Base-by-base conservation (phyloP, 441 rosid genomes). In the Erodium trifolium region DNA sequence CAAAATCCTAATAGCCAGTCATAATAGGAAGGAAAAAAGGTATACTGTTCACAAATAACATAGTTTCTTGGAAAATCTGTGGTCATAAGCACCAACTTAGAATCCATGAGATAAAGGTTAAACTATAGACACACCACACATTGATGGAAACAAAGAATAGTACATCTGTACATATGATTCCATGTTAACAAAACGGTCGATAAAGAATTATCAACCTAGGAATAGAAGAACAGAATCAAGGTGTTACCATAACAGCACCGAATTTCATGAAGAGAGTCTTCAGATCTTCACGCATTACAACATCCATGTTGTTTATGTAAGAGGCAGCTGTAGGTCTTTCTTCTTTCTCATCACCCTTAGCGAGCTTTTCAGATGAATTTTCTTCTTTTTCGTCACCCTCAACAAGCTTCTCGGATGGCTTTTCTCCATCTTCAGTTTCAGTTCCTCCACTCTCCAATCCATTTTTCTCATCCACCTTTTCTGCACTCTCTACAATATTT, bases 251-350 rank as follows among this genome's bases (percentile, higher is more conserved):
- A 66, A 93, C 90, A 75, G 73, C 83, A 71, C 97, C 99, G 57
- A 85, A 91, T 71, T 83, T 91, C 51, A 75, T 73, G 59, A 90
- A 87, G 63, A 83, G 75, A 3, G 77, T 84, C 85, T 90, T 94
- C 76, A 94, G 81, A 88, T 94, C 99, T 77, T 94, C 97, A 0
- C 97, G 96, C 75, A 85, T 41, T 39, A 93, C 91, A 76, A 91
- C 90, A 75, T 93, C 82, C 76, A 74, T 80, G 66, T 91, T 75
- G 47, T 88, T 75, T 68, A 80, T 83, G 70, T 75, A 87, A 70
- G 80, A 66, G 66, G 81, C 80, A 67, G 82, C 72, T 55, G 82
- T 78, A 53, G 76, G 68, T 68, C 82, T 86, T 68, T 71, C 84
- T 75, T 72, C 86, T 37, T 68, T 82, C 68, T 78, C 79, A 59